These are phyloP conservation scores for Trichophyton equinum DNA, from an alignment of 2,329 filamentous ascomycete genomes.

Conservation along the genomic window DNA sequence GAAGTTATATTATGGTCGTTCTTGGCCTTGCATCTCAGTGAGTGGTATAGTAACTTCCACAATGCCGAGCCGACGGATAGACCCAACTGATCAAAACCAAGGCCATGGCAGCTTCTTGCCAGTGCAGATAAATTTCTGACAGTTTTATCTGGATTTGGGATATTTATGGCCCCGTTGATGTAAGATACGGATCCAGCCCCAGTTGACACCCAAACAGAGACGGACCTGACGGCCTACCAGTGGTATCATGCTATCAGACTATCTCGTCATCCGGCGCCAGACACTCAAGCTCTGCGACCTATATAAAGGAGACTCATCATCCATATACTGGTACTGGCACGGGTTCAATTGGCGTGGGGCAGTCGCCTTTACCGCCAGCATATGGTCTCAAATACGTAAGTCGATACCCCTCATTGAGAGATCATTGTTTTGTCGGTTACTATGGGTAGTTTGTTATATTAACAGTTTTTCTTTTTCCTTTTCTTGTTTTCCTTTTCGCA, in stretches of 20 bases:
- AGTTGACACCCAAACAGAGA: background rate
- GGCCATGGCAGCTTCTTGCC: slow-evolving; percentile 42
- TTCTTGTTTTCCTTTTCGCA: background rate
- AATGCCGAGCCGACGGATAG: too few relatives aligned
- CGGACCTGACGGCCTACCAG: background rate
- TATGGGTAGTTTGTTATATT: too few relatives aligned
- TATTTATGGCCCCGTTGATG: slow-evolving; percentile 35
- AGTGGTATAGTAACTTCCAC: slow-evolving; percentile 6
- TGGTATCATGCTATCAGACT: slow-evolving; percentile 23
- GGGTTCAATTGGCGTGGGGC: slow-evolving; percentile 35
- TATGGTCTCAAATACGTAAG: slow-evolving; percentile 6
- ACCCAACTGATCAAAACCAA: slow-evolving; percentile 21
- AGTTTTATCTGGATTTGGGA: slow-evolving; percentile 34
- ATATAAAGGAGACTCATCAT: slow-evolving; percentile 26
- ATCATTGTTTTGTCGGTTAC: background rate
- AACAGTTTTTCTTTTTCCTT: too few relatives aligned
- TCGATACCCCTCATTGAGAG: background rate
- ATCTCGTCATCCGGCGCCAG: slow-evolving; percentile 25
- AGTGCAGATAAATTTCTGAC: slow-evolving; percentile 37
- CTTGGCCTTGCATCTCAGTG: slow-evolving; percentile 9
- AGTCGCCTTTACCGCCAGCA: slow-evolving; percentile 16
- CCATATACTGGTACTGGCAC: slow-evolving; percentile 33
- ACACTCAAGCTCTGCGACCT: slow-evolving; percentile 34
- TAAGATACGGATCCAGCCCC: background rate
- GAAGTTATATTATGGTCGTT: slow-evolving; percentile 32